A percentile compares a stretch with the other conserved stretches of the same genome.
Conservation (phyloP, 805 yeast genomes). For the Diddensiella santjacobensis region DNA sequence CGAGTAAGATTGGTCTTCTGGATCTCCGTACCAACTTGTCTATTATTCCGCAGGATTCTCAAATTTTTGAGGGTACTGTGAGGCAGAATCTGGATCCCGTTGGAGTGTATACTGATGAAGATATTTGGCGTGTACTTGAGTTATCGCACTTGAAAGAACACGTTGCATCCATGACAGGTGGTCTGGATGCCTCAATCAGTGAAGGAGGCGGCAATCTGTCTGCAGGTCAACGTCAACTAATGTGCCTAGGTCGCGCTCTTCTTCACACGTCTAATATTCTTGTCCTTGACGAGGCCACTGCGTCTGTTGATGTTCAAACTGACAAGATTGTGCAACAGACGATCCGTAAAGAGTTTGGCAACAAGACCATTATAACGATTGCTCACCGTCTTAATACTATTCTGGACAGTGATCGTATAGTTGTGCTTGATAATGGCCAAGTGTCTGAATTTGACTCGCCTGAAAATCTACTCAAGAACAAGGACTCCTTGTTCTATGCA, state of each 20-base stretch:
- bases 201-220: constrained; percentile 79
- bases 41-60: constrained; percentile 70
- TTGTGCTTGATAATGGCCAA: constrained; percentile 66
- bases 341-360: constrained; percentile 59
- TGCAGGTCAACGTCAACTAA: constrained; percentile 76
- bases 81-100: constrained; percentile 65
- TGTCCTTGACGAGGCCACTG: constrained; percentile 76
- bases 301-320: constrained; percentile 78
- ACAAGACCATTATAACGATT: constrained; percentile 73
- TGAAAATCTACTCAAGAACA: constrained; percentile 56
- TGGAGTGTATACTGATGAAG: constrained; percentile 43
- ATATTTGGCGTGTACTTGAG: constrained; percentile 55
- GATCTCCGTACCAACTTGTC: constrained; percentile 56
- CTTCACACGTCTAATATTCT: constrained; percentile 64
- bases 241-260: constrained; percentile 76
- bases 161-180: constrained; percentile 40
- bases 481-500: constrained; percentile 69
- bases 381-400: constrained; percentile 83
- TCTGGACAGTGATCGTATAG: constrained; percentile 70
- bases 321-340: constrained; percentile 74
- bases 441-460: constrained; percentile 73
- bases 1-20: constrained; percentile 47
- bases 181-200: constrained; percentile 49
- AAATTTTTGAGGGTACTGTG: constrained; percentile 58
- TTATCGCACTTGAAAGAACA: constrained; percentile 52